Conservation (phyloP, 1,284 basidiomycete genomes). For the Moniliophthora roreri region DNA sequence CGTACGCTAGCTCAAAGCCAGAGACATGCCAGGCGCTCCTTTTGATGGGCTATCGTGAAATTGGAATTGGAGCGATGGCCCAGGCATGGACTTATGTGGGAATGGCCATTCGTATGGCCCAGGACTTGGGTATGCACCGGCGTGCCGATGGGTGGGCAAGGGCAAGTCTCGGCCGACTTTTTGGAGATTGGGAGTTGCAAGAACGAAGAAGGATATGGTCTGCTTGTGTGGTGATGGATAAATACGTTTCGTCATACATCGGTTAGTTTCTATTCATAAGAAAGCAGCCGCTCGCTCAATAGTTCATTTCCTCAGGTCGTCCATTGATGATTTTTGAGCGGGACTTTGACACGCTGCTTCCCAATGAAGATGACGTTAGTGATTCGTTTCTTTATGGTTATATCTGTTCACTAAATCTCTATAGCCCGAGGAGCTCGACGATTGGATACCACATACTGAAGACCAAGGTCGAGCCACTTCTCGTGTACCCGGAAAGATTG, state of each 20-base stretch:
- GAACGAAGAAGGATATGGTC: constrained; percentile 81
- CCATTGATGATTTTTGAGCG: constrained; percentile 78
- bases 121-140: constrained; percentile 84
- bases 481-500: constrained; percentile 48
- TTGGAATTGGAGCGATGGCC: constrained; percentile 86
- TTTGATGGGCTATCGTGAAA: constrained; percentile 79
- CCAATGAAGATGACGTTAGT: constrained; percentile 61
- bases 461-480: constrained; percentile 39
- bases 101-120: constrained; percentile 81
- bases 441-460: constrained; percentile 44
- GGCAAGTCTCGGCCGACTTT: constrained; percentile 56
- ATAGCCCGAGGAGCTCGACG: constrained; percentile 63
- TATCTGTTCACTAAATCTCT: constrained; percentile 8
- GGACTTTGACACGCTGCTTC: constrained; percentile 79
- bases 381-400: constrained; percentile 1
- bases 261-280: constrained; percentile 37
- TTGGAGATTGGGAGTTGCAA: constrained; percentile 66
- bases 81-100: constrained; percentile 83
- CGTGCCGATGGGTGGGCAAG: constrained; percentile 74
- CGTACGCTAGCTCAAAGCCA: constrained; percentile 63
- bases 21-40: constrained; percentile 78
- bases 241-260: constrained; percentile 80
- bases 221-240: constrained; percentile 78
- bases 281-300: background rate
- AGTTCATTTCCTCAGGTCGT: constrained; percentile 39